These are phyloP conservation scores for Claviceps quebecensis DNA, from an alignment of 2,329 filamentous ascomycete genomes.

Conservation along the genomic window DNA sequence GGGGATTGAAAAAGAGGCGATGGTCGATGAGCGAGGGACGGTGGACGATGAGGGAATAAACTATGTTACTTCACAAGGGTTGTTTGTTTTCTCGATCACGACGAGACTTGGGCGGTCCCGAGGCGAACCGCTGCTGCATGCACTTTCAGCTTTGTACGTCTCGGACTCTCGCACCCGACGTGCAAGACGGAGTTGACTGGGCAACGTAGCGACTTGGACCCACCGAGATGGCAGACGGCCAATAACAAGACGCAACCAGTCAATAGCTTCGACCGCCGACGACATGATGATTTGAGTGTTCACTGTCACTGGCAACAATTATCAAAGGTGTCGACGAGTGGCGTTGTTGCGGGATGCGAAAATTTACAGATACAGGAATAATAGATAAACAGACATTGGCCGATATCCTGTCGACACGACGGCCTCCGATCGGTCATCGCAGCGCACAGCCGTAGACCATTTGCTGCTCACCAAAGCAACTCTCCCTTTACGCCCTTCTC, in stretches of 20 bases:
- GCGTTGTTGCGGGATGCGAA: background rate
- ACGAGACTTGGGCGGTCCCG: background rate
- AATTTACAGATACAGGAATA: background rate
- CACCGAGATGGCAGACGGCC: background rate
- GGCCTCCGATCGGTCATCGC: background rate
- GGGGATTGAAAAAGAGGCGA: background rate
- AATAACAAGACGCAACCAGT: background rate
- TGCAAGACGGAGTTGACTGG: slow-evolving; percentile 9
- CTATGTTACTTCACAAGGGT: background rate
- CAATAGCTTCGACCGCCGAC: background rate
- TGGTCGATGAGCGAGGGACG: background rate
- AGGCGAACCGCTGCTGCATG: background rate
- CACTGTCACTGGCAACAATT: too few species aligned
- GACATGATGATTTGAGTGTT: too few species aligned
- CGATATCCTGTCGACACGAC: background rate
- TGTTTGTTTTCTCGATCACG: slow-evolving; percentile 4
- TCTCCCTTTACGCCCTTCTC: slow-evolving; percentile 24
- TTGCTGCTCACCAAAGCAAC: slow-evolving; percentile 18
- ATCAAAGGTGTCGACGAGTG: background rate
- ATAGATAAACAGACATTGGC: background rate
- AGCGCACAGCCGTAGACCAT: background rate
- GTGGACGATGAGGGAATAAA: background rate
- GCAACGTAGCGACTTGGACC: slow-evolving; percentile 9
- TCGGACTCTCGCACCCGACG: slow-evolving; percentile 6
- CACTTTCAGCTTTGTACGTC: slow-evolving; percentile 6